Evolutionary conservation across 2,329 filamentous ascomycete species (phyloP).

Genomic region (Pseudogymnoascus verrucosus): DNA sequence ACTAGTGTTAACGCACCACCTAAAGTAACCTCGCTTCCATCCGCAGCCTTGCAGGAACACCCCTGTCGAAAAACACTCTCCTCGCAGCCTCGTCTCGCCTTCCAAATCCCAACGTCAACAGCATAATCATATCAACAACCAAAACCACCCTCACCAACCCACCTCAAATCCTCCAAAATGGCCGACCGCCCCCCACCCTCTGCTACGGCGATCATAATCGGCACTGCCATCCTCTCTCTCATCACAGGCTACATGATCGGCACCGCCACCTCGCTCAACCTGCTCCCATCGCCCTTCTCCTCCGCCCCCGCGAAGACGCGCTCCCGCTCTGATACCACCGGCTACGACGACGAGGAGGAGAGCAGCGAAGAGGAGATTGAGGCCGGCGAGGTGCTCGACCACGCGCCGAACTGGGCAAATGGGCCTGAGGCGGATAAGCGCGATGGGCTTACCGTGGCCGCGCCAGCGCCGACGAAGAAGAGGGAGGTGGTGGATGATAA

Average conservation of each 20-base stretch:
- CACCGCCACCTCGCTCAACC: constrained; percentile 60
- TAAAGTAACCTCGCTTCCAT: not conserved
- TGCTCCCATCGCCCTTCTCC: constrained; percentile 51
- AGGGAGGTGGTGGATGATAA: constrained; percentile 24
- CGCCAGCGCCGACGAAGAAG: constrained; percentile 15
- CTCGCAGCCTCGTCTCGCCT: constrained; percentile 1
- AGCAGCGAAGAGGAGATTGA: constrained; percentile 63
- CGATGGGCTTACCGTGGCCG: constrained; percentile 40
- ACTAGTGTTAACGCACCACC: not conserved
- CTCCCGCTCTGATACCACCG: constrained; percentile 38
- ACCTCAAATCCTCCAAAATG: not conserved
- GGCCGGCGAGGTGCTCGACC: constrained; percentile 50
- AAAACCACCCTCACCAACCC: not conserved
- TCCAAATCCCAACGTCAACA: not conserved
- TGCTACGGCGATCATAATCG: constrained; percentile 51
- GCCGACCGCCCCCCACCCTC: not conserved
- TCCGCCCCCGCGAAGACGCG: constrained; percentile 29
- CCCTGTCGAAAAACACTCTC: not conserved
- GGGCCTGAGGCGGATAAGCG: constrained; percentile 49
- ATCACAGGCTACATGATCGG: constrained; percentile 76
- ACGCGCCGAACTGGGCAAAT: constrained; percentile 61
- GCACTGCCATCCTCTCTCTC: constrained; percentile 66
- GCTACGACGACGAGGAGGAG: constrained; percentile 53
- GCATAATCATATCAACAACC: not conserved
- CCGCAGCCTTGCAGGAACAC: not conserved